Base-by-base conservation (phyloP, 495 filamentous ascomycete genomes). In the Penicillium tannophilum region DNA sequence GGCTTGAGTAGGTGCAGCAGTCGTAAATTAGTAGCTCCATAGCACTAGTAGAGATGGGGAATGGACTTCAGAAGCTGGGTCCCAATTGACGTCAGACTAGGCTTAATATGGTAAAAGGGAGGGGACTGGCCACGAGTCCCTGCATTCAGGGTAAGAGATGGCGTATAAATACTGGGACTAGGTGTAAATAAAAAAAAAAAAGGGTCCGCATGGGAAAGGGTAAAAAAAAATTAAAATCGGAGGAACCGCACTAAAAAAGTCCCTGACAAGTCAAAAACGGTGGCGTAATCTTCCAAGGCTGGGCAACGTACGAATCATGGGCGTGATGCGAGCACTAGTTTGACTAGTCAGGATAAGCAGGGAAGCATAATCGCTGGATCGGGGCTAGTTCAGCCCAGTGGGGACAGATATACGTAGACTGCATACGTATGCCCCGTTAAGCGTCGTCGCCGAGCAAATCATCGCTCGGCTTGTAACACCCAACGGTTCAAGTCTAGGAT, bases 381-480 rank as follows among this genome's bases (percentile, higher is more conserved):
- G 52, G 51, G 49, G 45, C 43, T 66, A 54, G 56, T 48, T 42
- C 56, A 45, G 28, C 47, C 56, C 39, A 43, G 36, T 35, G 36
- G 52, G 36, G 47, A 55, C 58, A 56, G 56, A 65, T 63, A 63
- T 68, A 67, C 64, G 67, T 68, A 65, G 59, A 31, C 64, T 52
- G 67, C 64, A 59, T 65, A 70, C 67, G 67, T 70, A 70, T 65
- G 58, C 60, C 55, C 58, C 56, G 52, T 68, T 47, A 17, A 28
- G 20, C 36, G 17, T 43, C 14, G 16, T 46, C 19, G 33, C 35
- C 28, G 49, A 53, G 35, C 66, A 63, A 66, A 66, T 68, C 63
- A 63, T 45, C 44, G 28, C 59, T 62, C 65, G 65, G 65, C 62
- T 56, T 20, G 51, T 43, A n/a, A 62, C 50, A 19, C 65, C 62